These are phyloP conservation scores for Aspergillus spinulosporus DNA, from an alignment of 2,329 filamentous ascomycete species.

Conservation along the genomic window DNA sequence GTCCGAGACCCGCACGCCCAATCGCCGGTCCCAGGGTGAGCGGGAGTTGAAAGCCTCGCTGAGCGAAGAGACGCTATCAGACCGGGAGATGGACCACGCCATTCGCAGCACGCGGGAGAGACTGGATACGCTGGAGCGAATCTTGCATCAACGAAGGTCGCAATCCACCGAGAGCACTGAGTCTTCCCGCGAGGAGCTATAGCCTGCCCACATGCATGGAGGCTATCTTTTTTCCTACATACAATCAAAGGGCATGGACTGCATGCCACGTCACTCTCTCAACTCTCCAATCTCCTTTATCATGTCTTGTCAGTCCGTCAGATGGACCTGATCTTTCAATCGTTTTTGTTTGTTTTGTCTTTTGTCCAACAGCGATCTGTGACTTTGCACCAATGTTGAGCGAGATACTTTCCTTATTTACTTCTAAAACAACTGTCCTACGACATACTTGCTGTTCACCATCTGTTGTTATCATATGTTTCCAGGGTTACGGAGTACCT, in stretches of 20 bases:
- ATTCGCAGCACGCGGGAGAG: slow-evolving; percentile 86
- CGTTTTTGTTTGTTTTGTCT: not conserved
- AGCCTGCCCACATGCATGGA: not conserved
- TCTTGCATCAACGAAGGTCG: slow-evolving; percentile 61
- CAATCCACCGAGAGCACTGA: slow-evolving; percentile 22
- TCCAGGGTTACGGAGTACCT: not conserved
- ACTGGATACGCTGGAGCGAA: slow-evolving; percentile 71
- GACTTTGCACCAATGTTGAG: not conserved
- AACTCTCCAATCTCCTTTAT: not conserved
- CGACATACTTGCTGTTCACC: not conserved
- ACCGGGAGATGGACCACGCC: slow-evolving; percentile 73
- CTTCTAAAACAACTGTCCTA: not conserved
- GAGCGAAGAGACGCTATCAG: slow-evolving; percentile 67
- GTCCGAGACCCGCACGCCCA: slow-evolving; percentile 43
- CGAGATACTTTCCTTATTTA: slow-evolving; percentile 10
- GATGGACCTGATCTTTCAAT: not conserved
- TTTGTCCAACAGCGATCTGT: slow-evolving; percentile 3
- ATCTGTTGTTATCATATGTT: not conserved
- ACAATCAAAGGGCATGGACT: not conserved
- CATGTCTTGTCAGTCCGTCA: not conserved
- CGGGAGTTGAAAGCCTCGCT: slow-evolving; percentile 57
- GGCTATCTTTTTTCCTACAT: slow-evolving; percentile 13
- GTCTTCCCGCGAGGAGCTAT: slow-evolving; percentile 29
- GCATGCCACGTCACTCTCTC: slow-evolving; percentile 4
- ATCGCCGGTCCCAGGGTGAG: slow-evolving; percentile 35